Percentiles rank a stretch among this genome's conserved stretches.
phyloP scores from a whole-genome alignment of 2,329 filamentous ascomycete species.

The Alternaria ethzedia region DNA sequence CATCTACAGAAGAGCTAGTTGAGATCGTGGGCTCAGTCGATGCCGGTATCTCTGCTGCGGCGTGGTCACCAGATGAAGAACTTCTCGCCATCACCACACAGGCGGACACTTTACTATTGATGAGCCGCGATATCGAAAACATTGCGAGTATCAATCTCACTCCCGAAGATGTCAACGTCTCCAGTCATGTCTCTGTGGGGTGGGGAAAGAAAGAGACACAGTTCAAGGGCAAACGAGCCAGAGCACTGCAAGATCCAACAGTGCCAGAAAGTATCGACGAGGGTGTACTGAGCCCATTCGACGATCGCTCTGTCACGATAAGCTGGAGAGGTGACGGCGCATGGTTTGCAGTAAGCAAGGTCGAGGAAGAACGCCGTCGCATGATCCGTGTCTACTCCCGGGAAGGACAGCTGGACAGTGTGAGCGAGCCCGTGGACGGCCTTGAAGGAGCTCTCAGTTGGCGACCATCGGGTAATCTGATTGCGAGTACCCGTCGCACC shows the following conservation, averaged over 20 bases:
- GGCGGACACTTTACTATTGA: conserved; percentile 80
- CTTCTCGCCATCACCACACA: conserved; percentile 83
- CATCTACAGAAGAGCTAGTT: conserved; percentile 75
- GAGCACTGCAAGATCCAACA: conserved; percentile 87
- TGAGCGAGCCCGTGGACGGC: conserved; percentile 91
- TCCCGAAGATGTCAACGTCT: conserved; percentile 80
- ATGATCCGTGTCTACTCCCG: conserved; percentile 89
- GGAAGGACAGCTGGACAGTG: conserved; percentile 88
- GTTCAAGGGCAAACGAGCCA: conserved; percentile 89
- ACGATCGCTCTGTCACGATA: conserved; percentile 74
- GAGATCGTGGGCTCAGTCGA: conserved; percentile 96
- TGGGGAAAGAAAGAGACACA: conserved; percentile 99
- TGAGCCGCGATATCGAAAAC: conserved; percentile 90
- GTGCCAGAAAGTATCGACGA: conserved; percentile 92
- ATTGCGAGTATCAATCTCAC: conserved; percentile 77
- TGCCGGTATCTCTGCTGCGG: conserved; percentile 84
- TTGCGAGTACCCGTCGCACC: conserved; percentile 83
- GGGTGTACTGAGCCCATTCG: conserved; percentile 74
- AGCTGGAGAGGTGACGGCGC: conserved; percentile 96
- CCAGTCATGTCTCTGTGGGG: conserved; percentile 92
- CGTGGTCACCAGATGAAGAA: conserved; percentile 96
- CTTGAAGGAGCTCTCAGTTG: conserved; percentile 89
- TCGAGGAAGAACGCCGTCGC: conserved; percentile 73
- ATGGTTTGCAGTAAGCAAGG: conserved; percentile 83
- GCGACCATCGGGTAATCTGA: conserved; percentile 87